Evolutionary conservation across 305 asterid species (phyloP).

Genomic region (Petunia hybrid): DNA sequence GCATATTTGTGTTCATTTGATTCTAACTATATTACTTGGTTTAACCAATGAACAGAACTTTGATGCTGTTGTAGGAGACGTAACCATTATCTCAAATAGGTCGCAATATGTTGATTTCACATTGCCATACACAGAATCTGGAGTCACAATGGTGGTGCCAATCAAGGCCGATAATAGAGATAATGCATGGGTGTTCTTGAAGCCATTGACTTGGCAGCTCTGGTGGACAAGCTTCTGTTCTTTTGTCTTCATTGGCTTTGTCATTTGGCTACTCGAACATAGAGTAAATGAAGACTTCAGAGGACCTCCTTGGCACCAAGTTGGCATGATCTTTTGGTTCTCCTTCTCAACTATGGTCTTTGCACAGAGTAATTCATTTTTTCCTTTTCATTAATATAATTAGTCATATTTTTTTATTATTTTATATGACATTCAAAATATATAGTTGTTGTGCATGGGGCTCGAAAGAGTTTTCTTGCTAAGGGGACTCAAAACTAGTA

Average conservation of each 20-base stretch:
- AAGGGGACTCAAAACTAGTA: too few relatives aligned
- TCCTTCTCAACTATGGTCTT: slow-evolving; percentile 74
- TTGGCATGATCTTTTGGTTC: slow-evolving; percentile 68
- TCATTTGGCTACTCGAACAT: slow-evolving; percentile 71
- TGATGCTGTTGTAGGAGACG: slow-evolving; percentile 64
- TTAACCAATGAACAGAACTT: slow-evolving; percentile 43
- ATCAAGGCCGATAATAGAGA: slow-evolving; percentile 38
- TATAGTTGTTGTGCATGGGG: too few relatives aligned
- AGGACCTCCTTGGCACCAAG: slow-evolving; percentile 60
- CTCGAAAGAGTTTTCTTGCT: too few relatives aligned
- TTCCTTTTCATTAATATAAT: background rate
- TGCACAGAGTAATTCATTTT: slow-evolving; percentile 60
- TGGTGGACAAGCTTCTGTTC: slow-evolving; percentile 65
- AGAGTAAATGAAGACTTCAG: slow-evolving; percentile 61
- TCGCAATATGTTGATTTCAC: slow-evolving; percentile 65
- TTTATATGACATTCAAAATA: too few relatives aligned
- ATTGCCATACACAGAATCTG: slow-evolving; percentile 65
- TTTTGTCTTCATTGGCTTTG: slow-evolving; percentile 54
- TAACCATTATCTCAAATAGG: slow-evolving; percentile 62
- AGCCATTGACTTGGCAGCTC: slow-evolving; percentile 64
- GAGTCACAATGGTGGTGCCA: slow-evolving; percentile 64
- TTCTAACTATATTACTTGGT: background rate
- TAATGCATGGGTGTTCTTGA: slow-evolving; percentile 58
- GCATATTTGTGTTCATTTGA: too few relatives aligned
- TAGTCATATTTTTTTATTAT: background rate